Evolutionary conservation across 2,329 filamentous ascomycete genomes (phyloP).

Genomic region (Albophoma yamanashiensis): DNA sequence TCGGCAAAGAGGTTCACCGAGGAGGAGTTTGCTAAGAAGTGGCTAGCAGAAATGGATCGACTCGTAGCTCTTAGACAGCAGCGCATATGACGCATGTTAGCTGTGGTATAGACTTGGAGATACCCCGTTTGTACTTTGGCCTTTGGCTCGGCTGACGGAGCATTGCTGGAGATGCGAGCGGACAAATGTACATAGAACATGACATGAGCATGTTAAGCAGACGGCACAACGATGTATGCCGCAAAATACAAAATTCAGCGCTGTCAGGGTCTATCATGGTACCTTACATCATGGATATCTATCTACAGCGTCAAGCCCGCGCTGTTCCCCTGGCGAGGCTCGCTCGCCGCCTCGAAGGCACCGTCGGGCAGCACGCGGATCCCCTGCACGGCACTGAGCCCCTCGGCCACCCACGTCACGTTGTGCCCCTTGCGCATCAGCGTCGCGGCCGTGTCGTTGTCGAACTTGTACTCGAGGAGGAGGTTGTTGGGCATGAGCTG

Average conservation of each 20-base stretch:
- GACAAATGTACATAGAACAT: neutral
- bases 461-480: conserved; percentile 58
- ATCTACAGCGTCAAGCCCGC: conserved; percentile 44
- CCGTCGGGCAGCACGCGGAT: conserved; percentile 51
- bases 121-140: conserved; percentile 17
- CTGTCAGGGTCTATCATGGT: neutral
- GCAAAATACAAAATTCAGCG: neutral
- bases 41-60: conserved; percentile 64
- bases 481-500: conserved; percentile 66
- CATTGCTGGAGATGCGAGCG: neutral
- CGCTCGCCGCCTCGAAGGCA: conserved; percentile 66
- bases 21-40: conserved; percentile 69
- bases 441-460: conserved; percentile 51
- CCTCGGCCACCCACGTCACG: conserved; percentile 55
- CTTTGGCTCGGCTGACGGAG: neutral
- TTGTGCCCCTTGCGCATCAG: conserved; percentile 59
- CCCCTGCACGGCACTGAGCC: conserved; percentile 60
- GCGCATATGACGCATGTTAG: conserved; percentile 5
- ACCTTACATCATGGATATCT: neutral
- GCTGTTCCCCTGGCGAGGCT: conserved; percentile 64
- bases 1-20: conserved; percentile 83
- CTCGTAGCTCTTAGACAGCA: conserved; percentile 43
- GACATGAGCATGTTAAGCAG: neutral
- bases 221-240: neutral
- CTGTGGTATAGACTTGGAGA: conserved; percentile 22